A percentile compares a stretch with the other conserved stretches of the same genome.
Evolutionary conservation across 768 basidiomycete species (phyloP).

Genomic region (Lentinus brumalis): DNA sequence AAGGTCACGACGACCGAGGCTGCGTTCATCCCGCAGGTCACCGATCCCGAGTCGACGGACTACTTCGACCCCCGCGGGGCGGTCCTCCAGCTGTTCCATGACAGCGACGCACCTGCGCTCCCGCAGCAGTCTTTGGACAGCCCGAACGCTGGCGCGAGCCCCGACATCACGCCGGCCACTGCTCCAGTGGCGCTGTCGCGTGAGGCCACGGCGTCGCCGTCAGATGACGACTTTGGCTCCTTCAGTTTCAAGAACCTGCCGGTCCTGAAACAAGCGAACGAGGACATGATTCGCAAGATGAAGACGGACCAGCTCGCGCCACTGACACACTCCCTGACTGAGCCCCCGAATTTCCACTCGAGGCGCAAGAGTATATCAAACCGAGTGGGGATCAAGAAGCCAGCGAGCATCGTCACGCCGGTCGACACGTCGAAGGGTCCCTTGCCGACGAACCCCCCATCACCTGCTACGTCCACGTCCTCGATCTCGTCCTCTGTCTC

Average conservation of each 20-base stretch:
- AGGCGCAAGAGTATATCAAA: constrained; percentile 84
- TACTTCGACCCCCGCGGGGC: constrained; percentile 98
- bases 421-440: constrained; percentile 47
- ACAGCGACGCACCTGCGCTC: constrained; percentile 68
- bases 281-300: constrained; percentile 95
- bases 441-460: constrained; percentile 77
- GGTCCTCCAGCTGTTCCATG: constrained; percentile 86
- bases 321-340: constrained; percentile 70
- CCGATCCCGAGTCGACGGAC: constrained; percentile 98
- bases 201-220: constrained; percentile 51
- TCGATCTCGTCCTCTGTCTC: constrained; percentile 91
- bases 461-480: constrained; percentile 88
- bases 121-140: constrained; percentile 56
- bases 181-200: constrained; percentile 42
- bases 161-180: constrained; percentile 27
- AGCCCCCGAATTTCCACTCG: constrained; percentile 57
- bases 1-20: constrained; percentile 87
- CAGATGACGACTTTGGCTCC: constrained; percentile 91
- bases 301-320: constrained; percentile 88
- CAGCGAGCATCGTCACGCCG: constrained; percentile 67
- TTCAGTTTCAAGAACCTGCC: constrained; percentile 99
- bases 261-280: constrained; percentile 95
- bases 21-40: constrained; percentile 92
- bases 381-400: constrained; percentile 77
- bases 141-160: constrained; percentile 27